phyloP scores from a whole-genome alignment of 768 basidiomycete species.

The Boletus tomentosulus region DNA sequence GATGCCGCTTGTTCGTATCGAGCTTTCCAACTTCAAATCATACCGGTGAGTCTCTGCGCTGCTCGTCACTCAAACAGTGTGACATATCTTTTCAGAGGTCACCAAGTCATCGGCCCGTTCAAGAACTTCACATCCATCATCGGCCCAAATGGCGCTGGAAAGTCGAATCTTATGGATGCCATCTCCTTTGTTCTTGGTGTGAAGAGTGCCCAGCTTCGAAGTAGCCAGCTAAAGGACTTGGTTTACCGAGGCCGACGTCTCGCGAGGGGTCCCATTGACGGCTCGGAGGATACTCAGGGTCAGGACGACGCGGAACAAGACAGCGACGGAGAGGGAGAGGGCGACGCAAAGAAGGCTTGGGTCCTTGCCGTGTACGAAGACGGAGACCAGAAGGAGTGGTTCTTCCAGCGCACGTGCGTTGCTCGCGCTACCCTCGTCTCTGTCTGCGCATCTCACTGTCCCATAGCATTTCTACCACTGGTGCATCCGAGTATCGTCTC shows the following conservation, averaged over 20 bases:
- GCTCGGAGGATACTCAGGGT: constrained; percentile 38
- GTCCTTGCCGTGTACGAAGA: constrained; percentile 91
- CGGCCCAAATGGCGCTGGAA: constrained; percentile 98
- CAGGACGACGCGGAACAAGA: constrained; percentile 48
- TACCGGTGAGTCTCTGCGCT: constrained; percentile 54
- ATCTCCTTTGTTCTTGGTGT: constrained; percentile 98
- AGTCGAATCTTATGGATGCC: constrained; percentile 99
- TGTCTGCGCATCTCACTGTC: not conserved
- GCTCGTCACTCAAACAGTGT: not conserved
- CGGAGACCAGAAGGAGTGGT: constrained; percentile 73
- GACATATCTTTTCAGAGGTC: constrained; percentile 44
- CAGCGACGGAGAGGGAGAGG: constrained; percentile 58
- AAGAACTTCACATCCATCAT: constrained; percentile 93
- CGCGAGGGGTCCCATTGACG: constrained; percentile 45
- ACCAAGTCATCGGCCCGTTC: constrained; percentile 88
- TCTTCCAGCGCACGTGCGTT: constrained; percentile 87
- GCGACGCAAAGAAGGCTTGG: constrained; percentile 90
- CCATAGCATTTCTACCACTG: constrained; percentile 77
- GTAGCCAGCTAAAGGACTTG: constrained; percentile 90
- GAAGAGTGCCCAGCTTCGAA: constrained; percentile 88
- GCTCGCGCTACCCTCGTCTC: not conserved
- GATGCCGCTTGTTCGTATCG: constrained; percentile 84
- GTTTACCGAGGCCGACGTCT: constrained; percentile 89
- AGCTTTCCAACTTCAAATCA: constrained; percentile 96
- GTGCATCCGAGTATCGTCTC: constrained; percentile 87